Evolutionary conservation across 768 basidiomycete genomes (phyloP).

Genomic region (Dioszegia hungarica): DNA sequence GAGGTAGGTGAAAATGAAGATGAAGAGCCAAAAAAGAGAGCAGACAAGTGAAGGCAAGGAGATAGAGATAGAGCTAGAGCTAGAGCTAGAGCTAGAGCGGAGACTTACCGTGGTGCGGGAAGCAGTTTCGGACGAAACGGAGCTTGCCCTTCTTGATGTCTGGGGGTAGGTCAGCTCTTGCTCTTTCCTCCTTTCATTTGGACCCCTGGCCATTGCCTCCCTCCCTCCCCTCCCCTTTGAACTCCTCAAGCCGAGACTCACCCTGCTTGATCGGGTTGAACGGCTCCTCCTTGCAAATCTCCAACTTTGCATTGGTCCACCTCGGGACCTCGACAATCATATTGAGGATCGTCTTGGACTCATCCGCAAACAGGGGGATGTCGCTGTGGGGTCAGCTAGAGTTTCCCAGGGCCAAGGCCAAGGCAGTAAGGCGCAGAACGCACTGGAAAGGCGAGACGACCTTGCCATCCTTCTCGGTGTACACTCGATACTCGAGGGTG

Average conservation of each 20-base stretch:
- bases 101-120: constrained; percentile 94
- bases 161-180: constrained; percentile 3
- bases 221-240: neutral
- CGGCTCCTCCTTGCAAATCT: constrained; percentile 95
- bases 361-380: constrained; percentile 96
- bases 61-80: no score
- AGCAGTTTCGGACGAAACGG: constrained; percentile 98
- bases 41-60: no score
- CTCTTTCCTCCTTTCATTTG: neutral
- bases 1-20: no score
- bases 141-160: constrained; percentile 91
- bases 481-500: constrained; percentile 95
- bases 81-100: neutral
- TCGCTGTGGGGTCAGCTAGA: constrained; percentile 63
- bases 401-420: no score
- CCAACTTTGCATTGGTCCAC: constrained; percentile 99
- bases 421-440: no score
- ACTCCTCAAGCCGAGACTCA: constrained; percentile 15
- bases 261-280: constrained; percentile 99
- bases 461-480: constrained; percentile 79
- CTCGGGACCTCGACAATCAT: constrained; percentile 60
- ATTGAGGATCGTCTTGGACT: constrained; percentile 91
- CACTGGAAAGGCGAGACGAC: constrained; percentile 53
- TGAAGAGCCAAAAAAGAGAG: no score
- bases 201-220: neutral